Evolutionary conservation across 306 rosid genomes (phyloP).

Genomic region (Begonia loranthoides): DNA sequence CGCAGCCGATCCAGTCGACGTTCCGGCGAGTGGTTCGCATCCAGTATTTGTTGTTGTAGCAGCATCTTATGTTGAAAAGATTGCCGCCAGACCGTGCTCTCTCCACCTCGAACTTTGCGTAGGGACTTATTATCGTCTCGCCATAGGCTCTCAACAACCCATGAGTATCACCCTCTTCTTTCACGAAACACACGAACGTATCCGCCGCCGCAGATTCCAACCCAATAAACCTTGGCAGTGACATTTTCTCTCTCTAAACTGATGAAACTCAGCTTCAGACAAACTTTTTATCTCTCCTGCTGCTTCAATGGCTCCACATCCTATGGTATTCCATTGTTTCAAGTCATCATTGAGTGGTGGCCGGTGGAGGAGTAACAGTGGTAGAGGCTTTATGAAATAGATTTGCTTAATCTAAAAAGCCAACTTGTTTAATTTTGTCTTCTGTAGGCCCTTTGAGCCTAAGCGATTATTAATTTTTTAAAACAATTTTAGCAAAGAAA

Average conservation of each 20-base stretch:
- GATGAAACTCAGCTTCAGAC: too few relatives aligned
- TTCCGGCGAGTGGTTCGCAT: background rate
- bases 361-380: too few relatives aligned
- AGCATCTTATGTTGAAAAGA: conserved; percentile 1
- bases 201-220: conserved; percentile 5
- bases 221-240: conserved; percentile 5
- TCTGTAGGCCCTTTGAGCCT: too few relatives aligned
- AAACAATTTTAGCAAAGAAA: too few relatives aligned
- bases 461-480: too few relatives aligned
- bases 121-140: conserved; percentile 4
- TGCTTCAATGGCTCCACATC: too few relatives aligned
- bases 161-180: background rate
- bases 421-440: too few relatives aligned
- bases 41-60: conserved; percentile 8
- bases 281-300: too few relatives aligned
- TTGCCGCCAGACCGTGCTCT: background rate
- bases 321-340: too few relatives aligned
- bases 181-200: conserved; percentile 9
- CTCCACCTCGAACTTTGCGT: conserved; percentile 9
- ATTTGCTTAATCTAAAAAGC: too few relatives aligned
- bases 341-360: too few relatives aligned
- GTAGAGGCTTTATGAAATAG: too few relatives aligned
- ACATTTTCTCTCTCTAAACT: background rate
- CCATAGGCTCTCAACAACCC: conserved; percentile 2
- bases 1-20: background rate